Conservation (phyloP, 345 rosid species). For the Heritiera fomes region DNA sequence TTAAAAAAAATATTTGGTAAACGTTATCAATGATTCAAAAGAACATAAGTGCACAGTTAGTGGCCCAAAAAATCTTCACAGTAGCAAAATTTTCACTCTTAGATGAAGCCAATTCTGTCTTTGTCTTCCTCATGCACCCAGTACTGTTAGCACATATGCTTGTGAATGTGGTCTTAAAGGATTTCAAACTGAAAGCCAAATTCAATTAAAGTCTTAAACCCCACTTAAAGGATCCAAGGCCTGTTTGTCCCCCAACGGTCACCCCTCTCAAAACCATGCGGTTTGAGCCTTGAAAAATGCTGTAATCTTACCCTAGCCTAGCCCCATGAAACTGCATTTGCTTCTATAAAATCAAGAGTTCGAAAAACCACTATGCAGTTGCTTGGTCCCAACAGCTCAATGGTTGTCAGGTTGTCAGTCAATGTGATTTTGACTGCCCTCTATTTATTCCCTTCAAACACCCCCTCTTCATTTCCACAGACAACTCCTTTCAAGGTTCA, state of each 20-base stretch:
- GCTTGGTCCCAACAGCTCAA: constrained; percentile 32
- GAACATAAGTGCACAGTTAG: not conserved
- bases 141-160: not conserved
- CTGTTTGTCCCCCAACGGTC: no score
- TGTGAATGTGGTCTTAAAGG: not conserved
- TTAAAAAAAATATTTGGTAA: not conserved
- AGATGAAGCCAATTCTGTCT: constrained; percentile 6
- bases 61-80: not conserved
- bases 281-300: constrained; percentile 23
- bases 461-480: constrained; percentile 31
- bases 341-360: constrained; percentile 18
- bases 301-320: not conserved
- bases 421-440: constrained; percentile 39
- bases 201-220: not conserved
- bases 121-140: constrained; percentile 14
- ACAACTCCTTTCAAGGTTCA: constrained; percentile 34
- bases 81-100: not conserved
- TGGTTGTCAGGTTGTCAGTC: constrained; percentile 23
- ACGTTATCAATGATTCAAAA: not conserved
- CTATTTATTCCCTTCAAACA: constrained; percentile 41
- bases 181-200: not conserved
- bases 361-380: constrained; percentile 9
- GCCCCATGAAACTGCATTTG: not conserved
- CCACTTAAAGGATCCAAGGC: not conserved
- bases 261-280: constrained; percentile 26